These are phyloP conservation scores for Dimargaris xerosporica DNA, from an alignment of 192 early-diverging fungal genomes.

Conservation along the genomic window DNA sequence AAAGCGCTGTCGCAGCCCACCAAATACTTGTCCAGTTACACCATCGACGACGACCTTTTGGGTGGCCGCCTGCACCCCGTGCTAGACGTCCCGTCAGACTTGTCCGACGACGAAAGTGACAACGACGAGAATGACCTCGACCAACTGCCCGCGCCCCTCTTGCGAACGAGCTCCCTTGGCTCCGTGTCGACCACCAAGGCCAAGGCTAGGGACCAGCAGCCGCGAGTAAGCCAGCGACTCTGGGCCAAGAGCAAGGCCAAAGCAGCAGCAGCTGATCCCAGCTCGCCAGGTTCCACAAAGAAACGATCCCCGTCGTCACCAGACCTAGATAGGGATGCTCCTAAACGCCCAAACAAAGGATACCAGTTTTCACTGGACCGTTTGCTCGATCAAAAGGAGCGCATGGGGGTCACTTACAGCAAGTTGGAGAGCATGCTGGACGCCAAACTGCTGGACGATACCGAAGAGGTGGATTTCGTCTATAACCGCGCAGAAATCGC, in stretches of 20 bases:
- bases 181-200: background rate
- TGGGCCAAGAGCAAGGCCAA: background rate
- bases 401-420: background rate
- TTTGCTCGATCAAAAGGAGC: background rate
- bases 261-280: too few relatives aligned
- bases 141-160: background rate
- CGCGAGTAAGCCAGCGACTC: background rate
- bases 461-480: slow-evolving; percentile 5
- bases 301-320: background rate
- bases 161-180: background rate
- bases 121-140: background rate
- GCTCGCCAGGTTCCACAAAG: background rate
- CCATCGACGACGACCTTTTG: background rate
- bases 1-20: background rate
- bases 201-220: background rate
- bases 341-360: background rate
- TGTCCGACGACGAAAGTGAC: background rate
- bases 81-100: background rate
- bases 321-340: background rate
- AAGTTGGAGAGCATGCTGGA: background rate
- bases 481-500: slow-evolving; percentile 1
- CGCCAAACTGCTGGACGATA: slow-evolving; percentile 3
- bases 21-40: slow-evolving; percentile 1
- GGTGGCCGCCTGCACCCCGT: background rate
- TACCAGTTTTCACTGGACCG: background rate